Conservation (phyloP, 352 stramenopile species). For the Plasmopara muralis region DNA sequence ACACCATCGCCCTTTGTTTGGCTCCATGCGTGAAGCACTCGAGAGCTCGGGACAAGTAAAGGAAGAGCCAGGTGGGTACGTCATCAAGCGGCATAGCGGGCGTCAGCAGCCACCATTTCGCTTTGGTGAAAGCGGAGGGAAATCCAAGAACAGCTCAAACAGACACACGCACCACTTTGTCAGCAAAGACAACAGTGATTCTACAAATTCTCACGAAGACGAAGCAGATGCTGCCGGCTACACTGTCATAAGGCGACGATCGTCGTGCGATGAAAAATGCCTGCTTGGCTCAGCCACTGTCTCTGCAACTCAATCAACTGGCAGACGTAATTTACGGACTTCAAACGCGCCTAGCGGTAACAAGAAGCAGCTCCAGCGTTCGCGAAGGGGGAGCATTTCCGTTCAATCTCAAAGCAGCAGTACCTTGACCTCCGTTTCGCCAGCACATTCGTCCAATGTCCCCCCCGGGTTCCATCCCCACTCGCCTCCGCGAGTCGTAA, state of each 20-base stretch:
- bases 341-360: slow-evolving; percentile 6
- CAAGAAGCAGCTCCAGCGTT: slow-evolving; percentile 17
- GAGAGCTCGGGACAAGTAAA: slow-evolving; percentile 29
- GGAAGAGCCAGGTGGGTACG: slow-evolving; percentile 32
- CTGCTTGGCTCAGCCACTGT: slow-evolving; percentile 1
- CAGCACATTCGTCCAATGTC: slow-evolving; percentile 10
- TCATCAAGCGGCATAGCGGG: slow-evolving; percentile 26
- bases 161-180: slow-evolving; percentile 9
- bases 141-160: slow-evolving; percentile 15
- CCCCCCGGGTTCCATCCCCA: slow-evolving; percentile 20
- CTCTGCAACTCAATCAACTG: slow-evolving; percentile 1
- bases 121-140: slow-evolving; percentile 2
- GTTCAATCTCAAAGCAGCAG: slow-evolving; percentile 11
- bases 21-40: slow-evolving; percentile 40
- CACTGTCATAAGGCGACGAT: slow-evolving; percentile 42
- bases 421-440: slow-evolving; percentile 10
- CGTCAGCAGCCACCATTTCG: slow-evolving; percentile 10
- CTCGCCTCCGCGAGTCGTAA: slow-evolving; percentile 2
- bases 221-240: slow-evolving; percentile 43
- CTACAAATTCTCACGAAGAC: slow-evolving; percentile 4
- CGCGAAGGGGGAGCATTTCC: slow-evolving; percentile 16
- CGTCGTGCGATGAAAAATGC: slow-evolving; percentile 21
- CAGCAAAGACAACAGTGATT: slow-evolving; percentile 8
- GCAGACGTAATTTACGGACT: slow-evolving; percentile 12
- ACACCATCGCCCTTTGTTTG: slow-evolving; percentile 27